Conservation (phyloP, 2,329 filamentous ascomycete genomes). For the Lomentospora prolificans region DNA sequence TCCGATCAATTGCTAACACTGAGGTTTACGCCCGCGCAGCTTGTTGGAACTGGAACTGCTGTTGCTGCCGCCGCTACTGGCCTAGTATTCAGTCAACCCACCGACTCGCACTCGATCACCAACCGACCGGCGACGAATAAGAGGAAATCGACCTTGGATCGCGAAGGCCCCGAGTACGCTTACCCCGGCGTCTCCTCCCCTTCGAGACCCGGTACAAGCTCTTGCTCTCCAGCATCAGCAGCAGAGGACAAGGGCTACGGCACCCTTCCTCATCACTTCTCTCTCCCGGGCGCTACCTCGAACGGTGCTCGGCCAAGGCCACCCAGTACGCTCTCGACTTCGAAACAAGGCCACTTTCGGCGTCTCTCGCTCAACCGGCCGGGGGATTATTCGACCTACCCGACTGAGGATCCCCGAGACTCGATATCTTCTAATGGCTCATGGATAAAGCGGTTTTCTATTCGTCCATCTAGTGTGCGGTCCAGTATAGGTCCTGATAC, state of each 20-base stretch:
- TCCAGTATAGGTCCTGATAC: slow-evolving; percentile 58
- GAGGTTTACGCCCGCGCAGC: slow-evolving; percentile 25
- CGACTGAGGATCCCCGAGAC: slow-evolving; percentile 38
- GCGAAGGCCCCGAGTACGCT: slow-evolving; percentile 20
- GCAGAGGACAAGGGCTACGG: slow-evolving; percentile 21
- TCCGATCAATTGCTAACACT: neutral
- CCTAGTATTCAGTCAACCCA: slow-evolving; percentile 47
- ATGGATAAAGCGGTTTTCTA: slow-evolving; percentile 64
- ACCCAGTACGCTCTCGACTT: neutral
- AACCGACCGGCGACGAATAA: slow-evolving; percentile 14
- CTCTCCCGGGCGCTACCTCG: slow-evolving; percentile 15
- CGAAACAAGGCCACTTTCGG: slow-evolving; percentile 15
- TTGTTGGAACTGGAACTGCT: slow-evolving; percentile 52
- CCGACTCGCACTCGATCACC: slow-evolving; percentile 27
- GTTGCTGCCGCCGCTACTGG: slow-evolving; percentile 50
- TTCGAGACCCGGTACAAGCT: slow-evolving; percentile 35
- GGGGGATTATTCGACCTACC: slow-evolving; percentile 25
- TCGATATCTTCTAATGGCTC: slow-evolving; percentile 54
- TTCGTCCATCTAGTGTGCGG: slow-evolving; percentile 56
- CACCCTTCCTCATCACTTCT: slow-evolving; percentile 14
- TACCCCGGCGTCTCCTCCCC: slow-evolving; percentile 17
- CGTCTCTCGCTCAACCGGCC: slow-evolving; percentile 33
- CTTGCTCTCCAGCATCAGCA: slow-evolving; percentile 22
- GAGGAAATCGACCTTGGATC: slow-evolving; percentile 23
- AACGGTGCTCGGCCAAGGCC: slow-evolving; percentile 11